Evolutionary conservation across 371 early-diverging fungal species (phyloP).

Genomic region (Lichtheimia ornata): DNA sequence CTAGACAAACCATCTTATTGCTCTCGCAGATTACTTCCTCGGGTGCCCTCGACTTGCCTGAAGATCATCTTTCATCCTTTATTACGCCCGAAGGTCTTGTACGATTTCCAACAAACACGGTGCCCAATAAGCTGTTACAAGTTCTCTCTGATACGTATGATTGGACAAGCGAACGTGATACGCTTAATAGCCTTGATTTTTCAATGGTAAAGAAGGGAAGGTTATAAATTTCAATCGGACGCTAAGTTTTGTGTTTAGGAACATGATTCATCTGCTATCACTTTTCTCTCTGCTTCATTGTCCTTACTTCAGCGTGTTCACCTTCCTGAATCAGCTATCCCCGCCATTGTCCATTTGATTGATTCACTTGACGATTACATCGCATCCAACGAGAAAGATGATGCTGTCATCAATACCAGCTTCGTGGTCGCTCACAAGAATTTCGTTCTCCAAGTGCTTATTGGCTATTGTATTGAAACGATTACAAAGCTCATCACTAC

Average conservation of each 20-base stretch:
- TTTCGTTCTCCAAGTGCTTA: constrained; percentile 53
- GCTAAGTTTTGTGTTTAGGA: neutral
- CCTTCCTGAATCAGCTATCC: constrained; percentile 28
- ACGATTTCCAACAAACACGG: constrained; percentile 49
- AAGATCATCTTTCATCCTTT: constrained; percentile 53
- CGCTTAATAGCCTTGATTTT: constrained; percentile 40
- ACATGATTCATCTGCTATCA: constrained; percentile 25
- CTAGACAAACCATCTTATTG: constrained; percentile 56
- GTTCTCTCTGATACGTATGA: constrained; percentile 41
- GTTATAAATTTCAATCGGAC: neutral
- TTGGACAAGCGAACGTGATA: constrained; percentile 57
- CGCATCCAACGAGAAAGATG: constrained; percentile 27
- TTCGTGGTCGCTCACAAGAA: constrained; percentile 56
- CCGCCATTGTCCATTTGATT: constrained; percentile 39
- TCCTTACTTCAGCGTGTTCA: constrained; percentile 43
- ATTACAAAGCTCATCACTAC: constrained; percentile 33
- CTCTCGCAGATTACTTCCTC: constrained; percentile 53
- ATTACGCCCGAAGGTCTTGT: constrained; percentile 58
- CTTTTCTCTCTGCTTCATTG: constrained; percentile 51
- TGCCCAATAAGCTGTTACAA: constrained; percentile 38
- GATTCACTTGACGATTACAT: constrained; percentile 40
- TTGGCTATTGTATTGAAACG: constrained; percentile 57
- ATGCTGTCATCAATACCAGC: constrained; percentile 34
- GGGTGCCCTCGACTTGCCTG: constrained; percentile 36
- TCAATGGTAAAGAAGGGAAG: constrained; percentile 26